Base-by-base conservation (phyloP, 2,329 filamentous ascomycete genomes). In the Colletotrichum sp. region DNA sequence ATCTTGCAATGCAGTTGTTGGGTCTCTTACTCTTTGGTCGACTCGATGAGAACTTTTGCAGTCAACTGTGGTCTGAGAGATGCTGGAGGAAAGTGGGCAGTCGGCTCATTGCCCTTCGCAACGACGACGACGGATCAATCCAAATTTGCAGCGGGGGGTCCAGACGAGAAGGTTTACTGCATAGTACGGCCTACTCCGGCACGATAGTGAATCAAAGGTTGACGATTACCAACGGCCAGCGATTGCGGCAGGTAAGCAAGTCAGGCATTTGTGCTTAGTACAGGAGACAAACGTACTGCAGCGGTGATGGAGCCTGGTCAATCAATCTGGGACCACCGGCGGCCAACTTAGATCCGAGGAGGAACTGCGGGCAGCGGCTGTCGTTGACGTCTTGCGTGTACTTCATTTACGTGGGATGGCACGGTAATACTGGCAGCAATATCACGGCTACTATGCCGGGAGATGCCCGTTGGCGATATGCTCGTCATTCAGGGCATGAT, bases 401-500 rank as follows among this genome's bases (percentile, higher is more conserved):
- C 26, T 61, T 30, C 18, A 63, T 32, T 32, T 34, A 61, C 43
- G 43, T 34, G 55, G 26, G 21, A 59, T 59, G 55, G 12, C 52
- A 26, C 12, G 6, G 12, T 60, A 39, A 36, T 13, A 59, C 39
- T 43, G 59, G 26, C 36, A n/a, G 39, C 18, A 28, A 26, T 21
- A 69, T 64, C 55, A 28, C 5, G 18, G 57, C 30, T 69, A 5
- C 30, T 3, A 28, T 43, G 34, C 71, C 61, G 36, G 72, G 55
- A 71, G 30, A 52, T 57, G 61, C 68, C 68, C 68, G 61, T 30
- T n/a, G 32, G 28, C 48, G 32, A 30, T 7, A 68, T 72, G 69
- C 39, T 59, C 69, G 55, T 59, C 63, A 72, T 72, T 59, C 63
- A 68, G 63, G 69, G 69, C 73, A 75, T 72, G 39, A 72, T 24